Evolutionary conservation across 164 flowering plant species (phyloP).

Genomic region (Brasenia schreberi): DNA sequence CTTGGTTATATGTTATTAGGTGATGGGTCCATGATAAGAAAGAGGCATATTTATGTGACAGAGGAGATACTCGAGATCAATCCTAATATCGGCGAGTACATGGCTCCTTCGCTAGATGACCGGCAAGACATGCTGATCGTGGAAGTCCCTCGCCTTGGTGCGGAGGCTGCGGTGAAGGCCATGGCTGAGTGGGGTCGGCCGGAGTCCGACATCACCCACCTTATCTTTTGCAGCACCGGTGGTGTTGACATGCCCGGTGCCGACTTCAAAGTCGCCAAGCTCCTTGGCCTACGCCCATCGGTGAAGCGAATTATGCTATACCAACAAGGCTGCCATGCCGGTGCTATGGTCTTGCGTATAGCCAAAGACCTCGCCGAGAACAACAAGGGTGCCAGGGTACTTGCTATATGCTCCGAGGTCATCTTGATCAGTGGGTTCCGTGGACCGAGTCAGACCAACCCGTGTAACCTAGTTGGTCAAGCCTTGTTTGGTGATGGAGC

Average conservation of each 20-base stretch:
- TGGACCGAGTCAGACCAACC: not conserved
- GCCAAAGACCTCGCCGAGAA: constrained; percentile 2
- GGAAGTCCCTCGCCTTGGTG: not conserved
- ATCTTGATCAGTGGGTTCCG: not conserved
- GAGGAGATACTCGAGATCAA: not conserved
- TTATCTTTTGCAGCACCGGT: not conserved
- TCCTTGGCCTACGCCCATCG: not conserved
- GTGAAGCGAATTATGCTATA: not conserved
- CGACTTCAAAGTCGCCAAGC: not conserved
- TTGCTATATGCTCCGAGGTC: not conserved
- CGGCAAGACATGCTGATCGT: not conserved
- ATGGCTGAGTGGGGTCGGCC: not conserved
- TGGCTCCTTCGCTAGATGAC: not conserved
- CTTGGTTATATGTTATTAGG: not conserved
- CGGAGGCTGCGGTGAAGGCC: not conserved
- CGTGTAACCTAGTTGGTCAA: not conserved
- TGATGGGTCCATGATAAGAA: constrained; percentile 2
- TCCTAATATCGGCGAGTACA: not conserved
- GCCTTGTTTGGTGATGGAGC: constrained; percentile 2
- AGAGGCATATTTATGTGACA: constrained; percentile 1
- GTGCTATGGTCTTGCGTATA: not conserved
- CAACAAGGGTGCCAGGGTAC: not conserved
- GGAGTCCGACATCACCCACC: not conserved
- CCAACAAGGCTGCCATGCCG: not conserved
- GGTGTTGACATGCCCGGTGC: not conserved